These are phyloP conservation scores for Ceratocystis diversiconidia DNA, from an alignment of 2,329 filamentous ascomycete genomes.

Conservation along the genomic window DNA sequence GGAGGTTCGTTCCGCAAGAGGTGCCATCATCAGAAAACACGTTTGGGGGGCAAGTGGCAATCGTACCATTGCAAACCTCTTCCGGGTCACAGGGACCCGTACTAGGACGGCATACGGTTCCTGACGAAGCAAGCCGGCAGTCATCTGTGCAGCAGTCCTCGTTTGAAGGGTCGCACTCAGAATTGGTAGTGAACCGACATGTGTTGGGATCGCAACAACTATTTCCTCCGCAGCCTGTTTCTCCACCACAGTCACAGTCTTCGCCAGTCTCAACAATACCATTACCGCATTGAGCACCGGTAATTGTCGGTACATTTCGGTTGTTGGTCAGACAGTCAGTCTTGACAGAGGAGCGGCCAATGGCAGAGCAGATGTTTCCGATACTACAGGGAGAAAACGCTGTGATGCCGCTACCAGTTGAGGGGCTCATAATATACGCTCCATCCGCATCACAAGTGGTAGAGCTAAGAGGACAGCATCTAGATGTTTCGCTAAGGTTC, in stretches of 20 bases:
- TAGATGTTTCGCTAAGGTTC: constrained; percentile 35
- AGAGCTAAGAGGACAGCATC: constrained; percentile 66
- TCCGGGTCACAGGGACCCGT: constrained; percentile 72
- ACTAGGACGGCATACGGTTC: constrained; percentile 64
- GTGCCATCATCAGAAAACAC: constrained; percentile 53
- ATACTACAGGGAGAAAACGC: constrained; percentile 78
- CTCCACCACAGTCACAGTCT: constrained; percentile 88
- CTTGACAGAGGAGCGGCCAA: constrained; percentile 64
- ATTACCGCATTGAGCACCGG: constrained; percentile 80
- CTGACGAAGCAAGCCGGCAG: constrained; percentile 53
- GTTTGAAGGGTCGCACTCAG: constrained; percentile 69
- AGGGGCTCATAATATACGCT: constrained; percentile 94
- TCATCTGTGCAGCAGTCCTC: constrained; percentile 61
- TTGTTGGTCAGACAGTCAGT: constrained; percentile 73
- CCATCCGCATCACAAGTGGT: constrained; percentile 58
- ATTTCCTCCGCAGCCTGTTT: constrained; percentile 55
- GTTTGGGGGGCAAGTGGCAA: constrained; percentile 62
- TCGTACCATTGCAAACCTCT: constrained; percentile 65
- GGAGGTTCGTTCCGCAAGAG: constrained; percentile 54
- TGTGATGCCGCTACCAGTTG: constrained; percentile 56
- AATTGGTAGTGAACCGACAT: constrained; percentile 63
- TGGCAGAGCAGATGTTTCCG: constrained; percentile 83
- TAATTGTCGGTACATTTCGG: constrained; percentile 65
- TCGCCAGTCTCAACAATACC: constrained; percentile 91
- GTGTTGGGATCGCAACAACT: constrained; percentile 72